A percentile compares a stretch with the other conserved stretches of the same genome.
Evolutionary conservation across 2,329 filamentous ascomycete genomes (phyloP).

Genomic region (Aspergillus alliaceus): DNA sequence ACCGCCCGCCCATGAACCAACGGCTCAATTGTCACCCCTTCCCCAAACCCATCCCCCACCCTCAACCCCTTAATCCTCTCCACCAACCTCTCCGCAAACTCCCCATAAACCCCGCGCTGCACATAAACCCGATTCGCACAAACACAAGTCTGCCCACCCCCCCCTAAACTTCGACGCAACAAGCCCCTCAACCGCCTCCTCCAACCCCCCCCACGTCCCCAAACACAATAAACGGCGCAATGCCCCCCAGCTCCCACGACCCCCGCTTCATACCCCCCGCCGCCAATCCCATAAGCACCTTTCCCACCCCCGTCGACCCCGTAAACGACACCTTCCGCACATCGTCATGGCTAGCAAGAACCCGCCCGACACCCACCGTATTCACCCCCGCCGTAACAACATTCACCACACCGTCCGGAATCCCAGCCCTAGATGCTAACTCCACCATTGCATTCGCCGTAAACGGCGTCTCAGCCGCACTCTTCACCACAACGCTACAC

Average conservation of each 20-base stretch:
- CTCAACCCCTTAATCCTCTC: not conserved
- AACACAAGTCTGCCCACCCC: constrained; percentile 15
- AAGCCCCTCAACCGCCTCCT: constrained; percentile 28
- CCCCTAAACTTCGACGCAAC: constrained; percentile 9
- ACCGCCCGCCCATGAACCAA: constrained; percentile 25
- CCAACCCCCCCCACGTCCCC: constrained; percentile 58
- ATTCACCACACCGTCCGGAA: constrained; percentile 31
- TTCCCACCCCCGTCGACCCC: constrained; percentile 15
- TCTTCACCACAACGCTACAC: constrained; percentile 38
- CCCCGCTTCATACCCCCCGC: constrained; percentile 59
- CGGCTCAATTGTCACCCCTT: constrained; percentile 6
- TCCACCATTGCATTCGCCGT: constrained; percentile 29
- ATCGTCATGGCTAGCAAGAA: constrained; percentile 1
- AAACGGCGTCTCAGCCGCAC: constrained; percentile 35
- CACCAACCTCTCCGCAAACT: constrained; percentile 3
- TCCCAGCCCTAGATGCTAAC: constrained; percentile 28
- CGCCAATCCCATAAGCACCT: constrained; percentile 13
- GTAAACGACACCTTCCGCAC: constrained; percentile 16
- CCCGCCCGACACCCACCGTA: constrained; percentile 4
- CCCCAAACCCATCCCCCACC: constrained; percentile 7
- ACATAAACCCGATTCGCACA: constrained; percentile 14
- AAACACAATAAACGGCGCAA: constrained; percentile 62
- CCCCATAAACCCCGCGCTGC: constrained; percentile 7
- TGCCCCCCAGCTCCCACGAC: constrained; percentile 61
- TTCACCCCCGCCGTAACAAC: constrained; percentile 9